Conservation (phyloP, 441 rosid species). For the Geranium incanum region DNA sequence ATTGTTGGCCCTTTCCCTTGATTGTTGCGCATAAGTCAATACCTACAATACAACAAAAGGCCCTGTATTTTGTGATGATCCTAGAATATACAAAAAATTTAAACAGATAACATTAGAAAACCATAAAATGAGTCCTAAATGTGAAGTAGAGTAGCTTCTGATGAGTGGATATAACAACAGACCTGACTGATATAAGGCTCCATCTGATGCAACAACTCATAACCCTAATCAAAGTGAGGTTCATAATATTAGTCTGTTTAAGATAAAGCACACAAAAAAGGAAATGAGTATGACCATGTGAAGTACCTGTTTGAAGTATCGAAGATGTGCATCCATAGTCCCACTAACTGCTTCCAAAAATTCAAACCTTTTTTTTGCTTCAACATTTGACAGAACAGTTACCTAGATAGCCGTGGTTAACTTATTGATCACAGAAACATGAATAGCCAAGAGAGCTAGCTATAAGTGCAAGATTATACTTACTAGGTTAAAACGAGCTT, state of each 20-base stretch:
- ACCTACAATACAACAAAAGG: constrained; percentile 43
- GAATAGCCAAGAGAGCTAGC: neutral
- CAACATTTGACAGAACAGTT: constrained; percentile 88
- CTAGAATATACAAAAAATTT: neutral
- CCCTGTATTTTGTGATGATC: constrained; percentile 13
- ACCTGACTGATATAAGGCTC: constrained; percentile 99
- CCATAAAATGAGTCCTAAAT: neutral
- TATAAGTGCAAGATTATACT: constrained; percentile 23
- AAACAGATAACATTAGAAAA: neutral
- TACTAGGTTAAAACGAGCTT: constrained; percentile 89
- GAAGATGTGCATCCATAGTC: constrained; percentile 99
- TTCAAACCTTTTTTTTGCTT: constrained; percentile 96
- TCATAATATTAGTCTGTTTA: constrained; percentile 14
- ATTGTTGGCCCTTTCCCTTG: constrained; percentile 93
- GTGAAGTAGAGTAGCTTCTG: neutral
- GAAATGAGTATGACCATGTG: constrained; percentile 12
- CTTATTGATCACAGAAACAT: constrained; percentile 1
- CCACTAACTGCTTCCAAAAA: constrained; percentile 97
- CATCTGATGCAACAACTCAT: constrained; percentile 96
- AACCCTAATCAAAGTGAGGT: constrained; percentile 50
- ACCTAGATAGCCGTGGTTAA: constrained; percentile 36
- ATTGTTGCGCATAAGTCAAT: constrained; percentile 90
- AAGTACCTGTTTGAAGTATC: constrained; percentile 87
- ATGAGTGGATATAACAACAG: constrained; percentile 13
- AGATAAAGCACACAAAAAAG: constrained; percentile 13